These are phyloP conservation scores for Colletotrichum shisoi DNA, from an alignment of 2,329 filamentous ascomycete species.

Conservation along the genomic window DNA sequence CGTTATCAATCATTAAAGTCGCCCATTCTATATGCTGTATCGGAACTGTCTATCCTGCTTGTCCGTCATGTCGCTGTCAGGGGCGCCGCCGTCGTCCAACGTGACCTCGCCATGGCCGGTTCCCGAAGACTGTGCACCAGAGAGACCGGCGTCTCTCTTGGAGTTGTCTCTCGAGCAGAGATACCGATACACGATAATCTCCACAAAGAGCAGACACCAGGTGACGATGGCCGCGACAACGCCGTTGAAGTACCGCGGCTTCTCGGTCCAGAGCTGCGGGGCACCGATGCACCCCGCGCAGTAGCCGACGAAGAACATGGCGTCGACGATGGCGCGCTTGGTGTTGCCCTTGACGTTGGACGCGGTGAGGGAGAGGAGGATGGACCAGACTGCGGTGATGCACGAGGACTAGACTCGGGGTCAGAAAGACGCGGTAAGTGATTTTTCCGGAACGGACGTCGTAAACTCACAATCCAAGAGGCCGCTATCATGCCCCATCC, in stretches of 20 bases:
- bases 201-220: constrained; percentile 52
- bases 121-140: neutral
- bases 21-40: constrained; percentile 43
- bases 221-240: constrained; percentile 56
- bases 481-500: constrained; percentile 59
- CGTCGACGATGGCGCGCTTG: constrained; percentile 56
- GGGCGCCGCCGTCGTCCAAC: constrained; percentile 42
- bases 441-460: neutral
- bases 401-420: constrained; percentile 48
- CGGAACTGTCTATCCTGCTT: constrained; percentile 48
- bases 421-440: neutral
- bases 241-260: constrained; percentile 56
- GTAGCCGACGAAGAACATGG: constrained; percentile 61
- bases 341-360: constrained; percentile 63
- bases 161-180: constrained; percentile 50
- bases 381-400: constrained; percentile 53
- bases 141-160: constrained; percentile 39
- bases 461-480: constrained; percentile 53
- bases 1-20: too few species aligned
- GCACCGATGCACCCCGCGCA: constrained; percentile 56
- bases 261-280: constrained; percentile 59
- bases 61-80: constrained; percentile 48
- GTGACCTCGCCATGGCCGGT: constrained; percentile 26
- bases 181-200: constrained; percentile 47
- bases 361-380: constrained; percentile 54